phyloP scores from a whole-genome alignment of 164 flowering plant species.

The Vitis rupestris region DNA sequence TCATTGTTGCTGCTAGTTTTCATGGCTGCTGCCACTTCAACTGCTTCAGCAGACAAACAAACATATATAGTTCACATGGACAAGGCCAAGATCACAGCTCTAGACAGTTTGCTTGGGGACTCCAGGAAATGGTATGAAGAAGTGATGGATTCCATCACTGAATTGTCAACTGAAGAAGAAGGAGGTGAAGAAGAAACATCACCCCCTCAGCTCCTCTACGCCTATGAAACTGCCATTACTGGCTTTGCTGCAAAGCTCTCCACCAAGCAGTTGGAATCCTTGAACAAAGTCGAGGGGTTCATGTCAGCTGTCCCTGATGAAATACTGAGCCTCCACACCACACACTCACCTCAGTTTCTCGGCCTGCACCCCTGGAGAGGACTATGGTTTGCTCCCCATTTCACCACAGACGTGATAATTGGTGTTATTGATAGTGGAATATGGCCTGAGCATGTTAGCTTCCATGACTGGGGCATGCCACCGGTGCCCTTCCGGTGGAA shows the following conservation, averaged over 20 bases:
- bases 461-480: constrained; percentile 41
- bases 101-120: constrained; percentile 18
- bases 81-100: constrained; percentile 24
- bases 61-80: too few relatives aligned
- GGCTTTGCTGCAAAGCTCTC: constrained; percentile 78
- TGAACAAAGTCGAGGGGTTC: constrained; percentile 48
- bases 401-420: constrained; percentile 56
- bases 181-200: constrained; percentile 12
- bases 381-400: constrained; percentile 42
- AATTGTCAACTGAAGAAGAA: constrained; percentile 22
- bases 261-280: constrained; percentile 30
- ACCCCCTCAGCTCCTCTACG: constrained; percentile 52
- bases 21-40: too few relatives aligned
- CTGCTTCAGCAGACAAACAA: too few relatives aligned
- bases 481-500: constrained; percentile 63
- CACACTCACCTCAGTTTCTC: constrained; percentile 69
- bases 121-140: constrained; percentile 41
- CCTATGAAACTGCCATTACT: constrained; percentile 45
- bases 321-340: constrained; percentile 59
- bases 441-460: constrained; percentile 78
- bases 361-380: constrained; percentile 58
- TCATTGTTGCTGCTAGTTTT: too few relatives aligned
- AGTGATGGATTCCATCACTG: constrained; percentile 34
- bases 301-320: constrained; percentile 54
- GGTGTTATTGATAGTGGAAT: constrained; percentile 78